Conservation (phyloP, 2,329 filamentous ascomycete genomes). For the Colletotrichum melonis region DNA sequence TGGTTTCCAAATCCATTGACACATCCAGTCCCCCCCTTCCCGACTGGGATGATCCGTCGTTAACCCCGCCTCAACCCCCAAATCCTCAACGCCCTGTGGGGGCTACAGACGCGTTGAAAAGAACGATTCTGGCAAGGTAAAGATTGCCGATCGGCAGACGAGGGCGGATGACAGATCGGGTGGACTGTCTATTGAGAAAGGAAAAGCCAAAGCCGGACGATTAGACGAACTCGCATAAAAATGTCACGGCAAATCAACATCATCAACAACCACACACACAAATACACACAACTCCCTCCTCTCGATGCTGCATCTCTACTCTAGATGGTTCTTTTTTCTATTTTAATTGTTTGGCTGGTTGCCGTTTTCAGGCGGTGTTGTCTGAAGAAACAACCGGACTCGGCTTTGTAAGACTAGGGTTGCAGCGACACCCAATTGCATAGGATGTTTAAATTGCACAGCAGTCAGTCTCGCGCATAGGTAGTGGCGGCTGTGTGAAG, state of each 20-base stretch:
- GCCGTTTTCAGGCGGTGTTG: background rate
- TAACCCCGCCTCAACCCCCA: background rate
- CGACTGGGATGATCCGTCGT: background rate
- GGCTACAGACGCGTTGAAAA: background rate
- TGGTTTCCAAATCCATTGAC: background rate
- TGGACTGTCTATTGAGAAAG: conserved; percentile 2
- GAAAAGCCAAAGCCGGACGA: conserved; percentile 1
- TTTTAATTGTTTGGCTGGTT: background rate
- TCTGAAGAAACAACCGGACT: conserved; percentile 5
- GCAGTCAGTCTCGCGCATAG: background rate
- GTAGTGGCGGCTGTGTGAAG: background rate
- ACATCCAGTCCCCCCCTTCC: too few relatives aligned
- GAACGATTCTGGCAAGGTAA: background rate
- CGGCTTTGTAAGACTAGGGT: conserved; percentile 34
- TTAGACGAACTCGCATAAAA: conserved; percentile 32
- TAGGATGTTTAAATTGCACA: conserved; percentile 11
- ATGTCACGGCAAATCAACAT: conserved; percentile 1
- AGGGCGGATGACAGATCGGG: background rate
- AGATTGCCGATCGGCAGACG: background rate
- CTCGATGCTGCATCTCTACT: conserved; percentile 31
- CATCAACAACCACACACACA: background rate
- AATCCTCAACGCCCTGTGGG: background rate
- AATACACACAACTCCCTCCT: background rate
- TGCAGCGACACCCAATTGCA: conserved; percentile 16
- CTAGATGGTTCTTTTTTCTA: conserved; percentile 17